Percentiles rank a stretch among this genome's conserved stretches.
Evolutionary conservation across 306 rosid species (phyloP).

Genomic region (Calophaca sinica): DNA sequence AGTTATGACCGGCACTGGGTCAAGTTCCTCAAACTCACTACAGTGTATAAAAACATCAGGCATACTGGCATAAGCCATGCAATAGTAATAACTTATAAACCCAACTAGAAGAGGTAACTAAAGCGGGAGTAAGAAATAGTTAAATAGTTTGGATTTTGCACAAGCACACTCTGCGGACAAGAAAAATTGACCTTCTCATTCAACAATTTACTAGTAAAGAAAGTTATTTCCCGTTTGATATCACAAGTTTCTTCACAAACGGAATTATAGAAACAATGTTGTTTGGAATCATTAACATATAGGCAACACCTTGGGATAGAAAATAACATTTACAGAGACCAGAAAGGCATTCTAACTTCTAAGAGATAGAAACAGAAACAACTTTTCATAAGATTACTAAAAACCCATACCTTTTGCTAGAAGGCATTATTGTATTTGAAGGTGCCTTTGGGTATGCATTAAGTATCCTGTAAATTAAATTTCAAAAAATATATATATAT

Average conservation of each 20-base stretch:
- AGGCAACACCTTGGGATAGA: conserved; percentile 19
- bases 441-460: conserved; percentile 79
- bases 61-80: conserved; percentile 37
- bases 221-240: conserved; percentile 23
- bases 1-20: conserved; percentile 64
- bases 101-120: conserved; percentile 15
- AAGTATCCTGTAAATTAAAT: conserved; percentile 73
- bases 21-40: conserved; percentile 86
- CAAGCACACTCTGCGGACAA: conserved; percentile 16
- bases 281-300: conserved; percentile 17
- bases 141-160: conserved; percentile 24
- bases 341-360: not conserved
- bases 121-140: conserved; percentile 2
- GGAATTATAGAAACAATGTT: conserved; percentile 1
- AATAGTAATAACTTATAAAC: conserved; percentile 3
- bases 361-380: conserved; percentile 14
- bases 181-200: conserved; percentile 17
- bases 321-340: conserved; percentile 4
- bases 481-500: not conserved
- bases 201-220: conserved; percentile 17
- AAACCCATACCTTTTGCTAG: conserved; percentile 64
- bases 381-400: conserved; percentile 24
- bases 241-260: conserved; percentile 26
- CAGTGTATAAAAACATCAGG: conserved; percentile 29
- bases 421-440: conserved; percentile 64